Percentiles rank a stretch among this genome's conserved stretches.
These are phyloP conservation scores for Cladophialophora yegresii DNA, from an alignment of 2,329 filamentous ascomycete species.

Conservation along the genomic window DNA sequence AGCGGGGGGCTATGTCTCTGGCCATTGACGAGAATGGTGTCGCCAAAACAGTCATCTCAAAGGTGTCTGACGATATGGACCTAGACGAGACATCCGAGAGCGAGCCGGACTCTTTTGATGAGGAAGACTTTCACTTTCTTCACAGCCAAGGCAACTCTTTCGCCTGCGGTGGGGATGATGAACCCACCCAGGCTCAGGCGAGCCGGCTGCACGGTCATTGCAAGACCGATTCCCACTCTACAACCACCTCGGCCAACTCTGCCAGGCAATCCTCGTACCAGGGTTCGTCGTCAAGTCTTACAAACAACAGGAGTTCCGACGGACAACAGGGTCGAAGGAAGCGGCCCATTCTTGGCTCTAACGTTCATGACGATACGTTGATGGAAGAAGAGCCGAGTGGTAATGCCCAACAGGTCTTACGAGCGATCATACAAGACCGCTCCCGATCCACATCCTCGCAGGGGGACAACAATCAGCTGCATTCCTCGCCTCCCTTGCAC, in stretches of 20 bases:
- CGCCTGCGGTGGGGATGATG: constrained; percentile 42
- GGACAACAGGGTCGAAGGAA: constrained; percentile 21
- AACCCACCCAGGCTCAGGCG: constrained; percentile 28
- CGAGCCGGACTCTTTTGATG: constrained; percentile 49
- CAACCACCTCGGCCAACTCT: constrained; percentile 46
- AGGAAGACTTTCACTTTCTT: constrained; percentile 44
- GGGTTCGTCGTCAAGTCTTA: constrained; percentile 36
- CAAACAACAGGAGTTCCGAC: constrained; percentile 23
- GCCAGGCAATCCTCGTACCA: constrained; percentile 48
- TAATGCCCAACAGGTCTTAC: constrained; percentile 52
- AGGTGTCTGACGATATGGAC: constrained; percentile 41
- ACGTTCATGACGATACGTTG: constrained; percentile 32
- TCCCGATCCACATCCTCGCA: constrained; percentile 39
- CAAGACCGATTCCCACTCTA: constrained; percentile 48
- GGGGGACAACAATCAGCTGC: constrained; percentile 39
- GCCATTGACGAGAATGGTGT: constrained; percentile 53
- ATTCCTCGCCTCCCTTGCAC: constrained; percentile 49
- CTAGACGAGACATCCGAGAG: constrained; percentile 45
- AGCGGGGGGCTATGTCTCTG: constrained; percentile 48
- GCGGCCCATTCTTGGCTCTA: constrained; percentile 25
- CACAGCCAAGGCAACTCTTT: constrained; percentile 46
- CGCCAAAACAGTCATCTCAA: constrained; percentile 46
- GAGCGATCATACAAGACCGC: constrained; percentile 47
- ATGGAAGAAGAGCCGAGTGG: constrained; percentile 40
- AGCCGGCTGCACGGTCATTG: constrained; percentile 43